phyloP scores from a whole-genome alignment of 805 yeast species.

The Candida yuanshanica region DNA sequence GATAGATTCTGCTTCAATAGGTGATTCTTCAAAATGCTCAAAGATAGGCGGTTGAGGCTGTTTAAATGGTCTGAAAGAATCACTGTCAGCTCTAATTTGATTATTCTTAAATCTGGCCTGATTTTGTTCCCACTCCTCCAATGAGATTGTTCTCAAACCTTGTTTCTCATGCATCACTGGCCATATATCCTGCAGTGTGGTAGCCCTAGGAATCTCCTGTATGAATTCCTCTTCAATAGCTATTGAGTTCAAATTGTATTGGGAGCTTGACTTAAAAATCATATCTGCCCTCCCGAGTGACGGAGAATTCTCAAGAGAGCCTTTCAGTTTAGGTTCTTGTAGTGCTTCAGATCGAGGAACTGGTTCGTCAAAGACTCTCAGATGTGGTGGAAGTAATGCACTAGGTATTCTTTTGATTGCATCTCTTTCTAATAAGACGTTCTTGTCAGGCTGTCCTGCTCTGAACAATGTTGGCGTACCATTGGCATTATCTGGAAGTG shows the following conservation, averaged over 20 bases:
- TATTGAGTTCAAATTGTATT: not conserved
- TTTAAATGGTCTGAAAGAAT: not conserved
- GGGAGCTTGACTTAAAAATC: not conserved
- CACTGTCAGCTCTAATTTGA: not conserved
- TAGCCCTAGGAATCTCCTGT: slow-evolving; percentile 20
- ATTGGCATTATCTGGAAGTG: not conserved
- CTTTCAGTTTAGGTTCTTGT: slow-evolving; percentile 7
- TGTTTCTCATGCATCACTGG: slow-evolving; percentile 10
- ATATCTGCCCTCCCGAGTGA: not conserved
- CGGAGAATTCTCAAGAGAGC: not conserved
- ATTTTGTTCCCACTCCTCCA: slow-evolving; percentile 18
- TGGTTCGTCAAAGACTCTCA: slow-evolving; percentile 9
- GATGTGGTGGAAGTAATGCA: slow-evolving; percentile 23
- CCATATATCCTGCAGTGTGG: slow-evolving; percentile 10
- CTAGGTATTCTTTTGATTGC: slow-evolving; percentile 23
- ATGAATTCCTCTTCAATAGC: slow-evolving; percentile 5
- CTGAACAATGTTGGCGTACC: slow-evolving; percentile 13
- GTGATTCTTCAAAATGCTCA: not conserved
- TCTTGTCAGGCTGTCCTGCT: slow-evolving; percentile 5
- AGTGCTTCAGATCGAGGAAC: not conserved
- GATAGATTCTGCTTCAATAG: slow-evolving; percentile 3
- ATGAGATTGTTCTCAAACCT: slow-evolving; percentile 17
- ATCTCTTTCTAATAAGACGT: slow-evolving; percentile 18
- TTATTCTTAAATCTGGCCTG: slow-evolving; percentile 9
- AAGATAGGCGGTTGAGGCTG: not conserved